These are phyloP conservation scores for Paecilomyces sp. DNA, from an alignment of 2,329 filamentous ascomycete genomes.

Conservation along the genomic window DNA sequence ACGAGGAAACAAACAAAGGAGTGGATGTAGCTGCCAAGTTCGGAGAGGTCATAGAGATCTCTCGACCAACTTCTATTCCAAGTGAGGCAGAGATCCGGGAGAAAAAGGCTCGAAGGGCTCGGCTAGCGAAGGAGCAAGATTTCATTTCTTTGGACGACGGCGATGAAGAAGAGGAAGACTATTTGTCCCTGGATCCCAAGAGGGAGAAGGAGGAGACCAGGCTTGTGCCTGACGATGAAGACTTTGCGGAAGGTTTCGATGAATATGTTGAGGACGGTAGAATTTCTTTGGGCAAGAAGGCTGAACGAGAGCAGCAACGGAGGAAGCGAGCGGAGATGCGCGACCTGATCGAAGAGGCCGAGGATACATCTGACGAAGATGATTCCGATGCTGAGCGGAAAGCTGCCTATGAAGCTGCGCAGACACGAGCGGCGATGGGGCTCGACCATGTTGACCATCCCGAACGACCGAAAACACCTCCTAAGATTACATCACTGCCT, in stretches of 20 bases:
- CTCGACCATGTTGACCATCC: constrained; percentile 28
- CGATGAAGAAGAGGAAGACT: constrained; percentile 28
- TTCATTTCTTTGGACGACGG: constrained; percentile 36
- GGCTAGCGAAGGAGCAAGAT: constrained; percentile 63
- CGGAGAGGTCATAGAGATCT: constrained; percentile 30
- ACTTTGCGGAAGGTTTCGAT: constrained; percentile 88
- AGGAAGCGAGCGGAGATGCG: constrained; percentile 71
- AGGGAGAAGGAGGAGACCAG: constrained; percentile 65
- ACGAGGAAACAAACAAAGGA: constrained; percentile 47
- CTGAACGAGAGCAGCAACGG: constrained; percentile 62
- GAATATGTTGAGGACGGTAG: constrained; percentile 81
- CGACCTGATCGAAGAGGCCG: constrained; percentile 72
- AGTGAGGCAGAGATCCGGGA: constrained; percentile 80
- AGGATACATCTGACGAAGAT: constrained; percentile 56
- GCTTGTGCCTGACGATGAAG: constrained; percentile 78
- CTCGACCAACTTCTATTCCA: constrained; percentile 51
- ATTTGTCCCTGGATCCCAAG: constrained; percentile 42
- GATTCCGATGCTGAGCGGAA: constrained; percentile 59
- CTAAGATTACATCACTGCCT: constrained; percentile 71
- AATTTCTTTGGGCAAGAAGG: constrained; percentile 69
- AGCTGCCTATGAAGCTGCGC: constrained; percentile 79
- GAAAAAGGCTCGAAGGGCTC: constrained; percentile 82
- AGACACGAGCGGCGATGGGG: constrained; percentile 78
- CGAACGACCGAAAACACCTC: constrained; percentile 51
- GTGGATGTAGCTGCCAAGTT: constrained; percentile 46